Percentiles rank a stretch among this genome's conserved stretches.
phyloP scores from a whole-genome alignment of 1,284 basidiomycete species.

The Moniliophthora roreri region DNA sequence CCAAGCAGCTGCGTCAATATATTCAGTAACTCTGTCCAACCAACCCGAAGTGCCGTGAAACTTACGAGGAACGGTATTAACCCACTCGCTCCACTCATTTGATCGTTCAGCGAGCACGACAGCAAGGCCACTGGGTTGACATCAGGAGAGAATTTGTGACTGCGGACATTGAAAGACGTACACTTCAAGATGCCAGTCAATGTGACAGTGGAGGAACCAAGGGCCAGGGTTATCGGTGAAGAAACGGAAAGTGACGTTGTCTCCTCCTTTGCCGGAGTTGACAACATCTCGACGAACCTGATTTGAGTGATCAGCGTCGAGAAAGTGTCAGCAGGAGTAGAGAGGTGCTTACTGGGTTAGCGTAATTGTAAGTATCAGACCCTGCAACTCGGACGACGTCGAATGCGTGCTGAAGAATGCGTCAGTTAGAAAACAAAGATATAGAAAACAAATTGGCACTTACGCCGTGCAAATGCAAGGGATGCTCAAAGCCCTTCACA shows the following conservation, averaged over 20 bases:
- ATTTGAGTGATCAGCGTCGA: background rate
- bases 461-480: slow-evolving; percentile 37
- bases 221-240: too few relatives aligned
- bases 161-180: too few relatives aligned
- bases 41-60: background rate
- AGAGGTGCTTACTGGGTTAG: slow-evolving; percentile 25
- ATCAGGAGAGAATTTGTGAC: too few relatives aligned
- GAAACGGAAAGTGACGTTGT: too few relatives aligned
- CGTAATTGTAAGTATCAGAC: slow-evolving; percentile 25
- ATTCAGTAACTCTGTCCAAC: background rate
- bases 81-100: background rate
- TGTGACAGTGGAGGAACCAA: too few relatives aligned
- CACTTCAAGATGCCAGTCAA: too few relatives aligned
- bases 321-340: background rate
- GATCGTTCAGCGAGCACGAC: too few relatives aligned
- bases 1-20: background rate
- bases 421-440: background rate
- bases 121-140: too few relatives aligned
- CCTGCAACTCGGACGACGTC: slow-evolving; percentile 27
- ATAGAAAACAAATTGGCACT: slow-evolving; percentile 13
- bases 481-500: slow-evolving; percentile 26
- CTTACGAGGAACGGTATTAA: background rate
- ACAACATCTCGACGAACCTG: background rate
- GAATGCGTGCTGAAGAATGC: slow-evolving; percentile 35
- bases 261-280: too few relatives aligned